phyloP scores from a whole-genome alignment of 2,329 filamentous ascomycete genomes.

The Tolypocladium album region DNA sequence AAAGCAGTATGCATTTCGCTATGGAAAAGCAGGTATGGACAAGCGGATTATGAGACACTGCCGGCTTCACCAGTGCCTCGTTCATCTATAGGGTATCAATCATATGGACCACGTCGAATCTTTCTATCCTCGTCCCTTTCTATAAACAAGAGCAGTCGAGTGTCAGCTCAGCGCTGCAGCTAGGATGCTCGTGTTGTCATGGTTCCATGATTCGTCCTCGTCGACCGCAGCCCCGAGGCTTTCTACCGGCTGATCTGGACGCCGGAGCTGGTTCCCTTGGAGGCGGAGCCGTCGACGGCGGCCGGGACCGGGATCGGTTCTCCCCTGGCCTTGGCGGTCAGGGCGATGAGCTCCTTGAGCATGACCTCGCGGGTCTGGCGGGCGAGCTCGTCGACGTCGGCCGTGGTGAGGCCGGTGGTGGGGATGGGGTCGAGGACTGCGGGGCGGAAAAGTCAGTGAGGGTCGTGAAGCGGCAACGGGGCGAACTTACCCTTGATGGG shows the following conservation, averaged over 20 bases:
- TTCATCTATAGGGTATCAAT: slow-evolving; percentile 6
- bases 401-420: slow-evolving; percentile 59
- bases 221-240: not conserved
- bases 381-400: slow-evolving; percentile 68
- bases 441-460: not conserved
- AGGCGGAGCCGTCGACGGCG: slow-evolving; percentile 8
- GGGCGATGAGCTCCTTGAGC: slow-evolving; percentile 51
- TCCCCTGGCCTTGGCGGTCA: slow-evolving; percentile 42
- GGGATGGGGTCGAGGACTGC: slow-evolving; percentile 70
- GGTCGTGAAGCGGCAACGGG: not conserved
- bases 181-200: not conserved
- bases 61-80: not conserved
- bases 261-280: slow-evolving; percentile 16
- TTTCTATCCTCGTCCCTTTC: not conserved
- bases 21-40: not conserved
- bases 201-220: not conserved
- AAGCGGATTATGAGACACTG: not conserved
- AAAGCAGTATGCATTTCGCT: not conserved
- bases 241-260: slow-evolving; percentile 11
- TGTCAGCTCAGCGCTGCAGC: not conserved
- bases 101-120: not conserved
- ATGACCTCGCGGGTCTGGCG: slow-evolving; percentile 61
- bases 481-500: slow-evolving; percentile 57
- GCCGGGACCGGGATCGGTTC: slow-evolving; percentile 20
- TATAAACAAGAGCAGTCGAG: not conserved